Percentiles rank a stretch among this genome's conserved stretches.
Conservation (phyloP, 345 rosid genomes). For the Laguncularia racemosa region DNA sequence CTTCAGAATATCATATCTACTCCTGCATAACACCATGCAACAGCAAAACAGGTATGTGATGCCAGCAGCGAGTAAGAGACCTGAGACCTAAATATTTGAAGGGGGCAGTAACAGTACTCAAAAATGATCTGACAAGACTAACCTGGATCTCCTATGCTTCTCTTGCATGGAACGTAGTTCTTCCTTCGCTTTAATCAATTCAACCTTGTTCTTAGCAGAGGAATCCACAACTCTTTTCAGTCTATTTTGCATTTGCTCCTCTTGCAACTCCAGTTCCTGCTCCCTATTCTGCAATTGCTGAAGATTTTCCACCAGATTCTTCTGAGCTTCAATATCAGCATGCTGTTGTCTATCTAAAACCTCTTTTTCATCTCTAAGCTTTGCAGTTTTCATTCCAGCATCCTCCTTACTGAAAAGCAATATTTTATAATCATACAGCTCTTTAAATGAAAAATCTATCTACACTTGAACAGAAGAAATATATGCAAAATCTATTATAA, state of each 20-base stretch:
- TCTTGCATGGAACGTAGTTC: conserved; percentile 71
- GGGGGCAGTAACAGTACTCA: too few relatives aligned
- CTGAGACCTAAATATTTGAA: too few relatives aligned
- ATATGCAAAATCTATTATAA: not conserved
- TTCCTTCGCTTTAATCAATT: conserved; percentile 45
- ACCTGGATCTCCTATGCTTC: conserved; percentile 73
- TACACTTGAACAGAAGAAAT: not conserved
- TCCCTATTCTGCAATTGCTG: conserved; percentile 78
- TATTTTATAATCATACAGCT: conserved; percentile 1
- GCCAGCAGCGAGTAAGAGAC: not conserved
- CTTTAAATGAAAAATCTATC: not conserved
- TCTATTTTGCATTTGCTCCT: conserved; percentile 66
- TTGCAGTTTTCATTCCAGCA: conserved; percentile 85
- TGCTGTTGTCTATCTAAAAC: conserved; percentile 88
- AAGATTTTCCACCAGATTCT: conserved; percentile 91
- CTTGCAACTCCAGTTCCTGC: conserved; percentile 67
- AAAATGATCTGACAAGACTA: conserved; percentile 7
- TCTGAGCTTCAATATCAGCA: conserved; percentile 79
- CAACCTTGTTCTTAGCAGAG: conserved; percentile 54
- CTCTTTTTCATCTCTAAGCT: conserved; percentile 92
- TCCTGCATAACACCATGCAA: conserved; percentile 30
- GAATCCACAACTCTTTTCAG: conserved; percentile 49
- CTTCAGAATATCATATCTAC: conserved; percentile 65
- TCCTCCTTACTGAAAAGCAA: conserved; percentile 70
- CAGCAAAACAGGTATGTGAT: not conserved